Percentiles rank a stretch among this genome's conserved stretches.
These are phyloP conservation scores for Aquilaria sinensis DNA, from an alignment of 345 rosid species.

Conservation along the genomic window DNA sequence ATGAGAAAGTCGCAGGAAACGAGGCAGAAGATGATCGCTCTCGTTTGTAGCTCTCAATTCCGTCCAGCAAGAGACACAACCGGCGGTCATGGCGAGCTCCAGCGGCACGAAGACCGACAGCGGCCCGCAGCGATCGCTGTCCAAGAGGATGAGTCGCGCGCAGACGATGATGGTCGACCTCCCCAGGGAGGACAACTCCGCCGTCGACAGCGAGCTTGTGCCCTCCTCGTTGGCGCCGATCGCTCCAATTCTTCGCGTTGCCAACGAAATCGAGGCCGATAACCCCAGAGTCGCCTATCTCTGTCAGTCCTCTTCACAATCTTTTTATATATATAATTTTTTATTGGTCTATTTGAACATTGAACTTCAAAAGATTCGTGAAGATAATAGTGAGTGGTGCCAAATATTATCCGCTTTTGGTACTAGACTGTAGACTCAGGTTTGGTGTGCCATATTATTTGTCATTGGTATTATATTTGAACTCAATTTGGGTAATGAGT, in stretches of 20 bases:
- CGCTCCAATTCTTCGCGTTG: constrained; percentile 85
- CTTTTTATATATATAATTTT: not conserved
- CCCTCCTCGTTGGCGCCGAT: constrained; percentile 72
- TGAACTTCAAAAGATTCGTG: too few relatives aligned
- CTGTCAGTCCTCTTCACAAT: constrained; percentile 34
- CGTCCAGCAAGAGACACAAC: not conserved
- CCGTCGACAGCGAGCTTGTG: constrained; percentile 79
- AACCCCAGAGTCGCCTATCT: constrained; percentile 85
- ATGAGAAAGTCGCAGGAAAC: not conserved
- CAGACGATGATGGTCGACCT: constrained; percentile 41
- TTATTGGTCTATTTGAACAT: too few relatives aligned
- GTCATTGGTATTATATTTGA: not conserved
- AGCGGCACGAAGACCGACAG: constrained; percentile 53
- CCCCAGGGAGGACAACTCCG: constrained; percentile 37
- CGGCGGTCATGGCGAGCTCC: constrained; percentile 61
- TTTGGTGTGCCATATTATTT: not conserved
- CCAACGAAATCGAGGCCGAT: constrained; percentile 68
- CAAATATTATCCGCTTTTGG: not conserved
- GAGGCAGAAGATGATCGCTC: constrained; percentile 12
- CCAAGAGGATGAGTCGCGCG: constrained; percentile 46
- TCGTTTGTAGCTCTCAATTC: not conserved
- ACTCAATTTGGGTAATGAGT: not conserved
- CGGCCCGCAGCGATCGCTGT: constrained; percentile 29
- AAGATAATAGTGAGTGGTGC: not conserved
- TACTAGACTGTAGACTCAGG: not conserved